Percentiles rank a stretch among this genome's conserved stretches.
Conservation (phyloP, 1,284 basidiomycete genomes). For the Fistulinella staudtii region DNA sequence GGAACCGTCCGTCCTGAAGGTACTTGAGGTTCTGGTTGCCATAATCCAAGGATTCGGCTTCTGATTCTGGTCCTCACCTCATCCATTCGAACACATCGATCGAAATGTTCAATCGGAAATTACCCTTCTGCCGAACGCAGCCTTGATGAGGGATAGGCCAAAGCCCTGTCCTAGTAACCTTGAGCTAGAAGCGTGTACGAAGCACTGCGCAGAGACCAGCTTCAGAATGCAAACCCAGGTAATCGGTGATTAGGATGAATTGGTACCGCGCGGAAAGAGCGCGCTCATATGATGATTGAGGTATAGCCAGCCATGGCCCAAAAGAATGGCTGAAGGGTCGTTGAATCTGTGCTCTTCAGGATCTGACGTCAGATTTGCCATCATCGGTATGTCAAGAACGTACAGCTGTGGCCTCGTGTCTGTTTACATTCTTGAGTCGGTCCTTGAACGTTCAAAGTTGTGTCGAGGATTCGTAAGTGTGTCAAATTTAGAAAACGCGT, state of each 20-base stretch:
- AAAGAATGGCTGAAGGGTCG: background rate
- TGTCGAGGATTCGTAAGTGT: background rate
- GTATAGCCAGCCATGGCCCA: background rate
- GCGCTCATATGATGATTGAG: background rate
- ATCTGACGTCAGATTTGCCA: background rate
- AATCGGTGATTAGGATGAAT: background rate
- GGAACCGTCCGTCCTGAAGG: background rate
- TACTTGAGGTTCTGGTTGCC: background rate
- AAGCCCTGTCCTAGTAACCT: background rate
- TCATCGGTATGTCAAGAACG: background rate
- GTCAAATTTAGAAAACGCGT: slow-evolving; percentile 7
- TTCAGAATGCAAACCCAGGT: background rate
- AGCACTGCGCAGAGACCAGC: too few relatives aligned
- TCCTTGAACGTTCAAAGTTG: background rate
- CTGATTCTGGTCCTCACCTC: background rate
- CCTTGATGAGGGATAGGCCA: slow-evolving; percentile 5
- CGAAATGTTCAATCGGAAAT: background rate
- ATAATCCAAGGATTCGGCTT: background rate
- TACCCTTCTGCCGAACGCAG: background rate
- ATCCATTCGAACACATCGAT: background rate
- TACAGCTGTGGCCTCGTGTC: slow-evolving; percentile 10
- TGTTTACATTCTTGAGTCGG: slow-evolving; percentile 8
- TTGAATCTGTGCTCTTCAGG: background rate
- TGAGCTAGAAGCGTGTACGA: background rate
- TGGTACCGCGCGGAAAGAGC: background rate